Evolutionary conservation across 2,329 filamentous ascomycete genomes (phyloP).

Genomic region (Exophiala calicioides): DNA sequence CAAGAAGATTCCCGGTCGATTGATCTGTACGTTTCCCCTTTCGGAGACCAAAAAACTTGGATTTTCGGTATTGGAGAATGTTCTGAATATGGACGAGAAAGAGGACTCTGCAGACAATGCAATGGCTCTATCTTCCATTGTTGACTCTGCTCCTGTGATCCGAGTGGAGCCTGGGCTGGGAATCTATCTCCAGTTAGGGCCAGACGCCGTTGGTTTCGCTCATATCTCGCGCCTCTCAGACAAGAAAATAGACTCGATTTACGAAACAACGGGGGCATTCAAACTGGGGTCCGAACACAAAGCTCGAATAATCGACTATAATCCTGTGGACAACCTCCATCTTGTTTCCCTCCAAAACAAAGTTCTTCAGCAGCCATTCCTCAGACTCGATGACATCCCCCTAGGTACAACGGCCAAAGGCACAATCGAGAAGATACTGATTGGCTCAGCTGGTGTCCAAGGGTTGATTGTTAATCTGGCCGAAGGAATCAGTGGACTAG

Average conservation of each 20-base stretch:
- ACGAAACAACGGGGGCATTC: conserved; percentile 73
- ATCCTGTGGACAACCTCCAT: conserved; percentile 80
- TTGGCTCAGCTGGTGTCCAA: conserved; percentile 74
- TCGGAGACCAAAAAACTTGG: conserved; percentile 80
- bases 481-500: conserved; percentile 84
- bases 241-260: conserved; percentile 80
- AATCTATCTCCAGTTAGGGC: conserved; percentile 72
- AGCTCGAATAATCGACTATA: conserved; percentile 83
- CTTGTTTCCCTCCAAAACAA: conserved; percentile 80
- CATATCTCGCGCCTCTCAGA: conserved; percentile 94
- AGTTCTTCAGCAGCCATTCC: conserved; percentile 81
- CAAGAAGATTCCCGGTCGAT: conserved; percentile 78
- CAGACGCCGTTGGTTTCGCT: conserved; percentile 76
- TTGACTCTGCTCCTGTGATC: conserved; percentile 75
- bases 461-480: conserved; percentile 81
- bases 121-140: conserved; percentile 68
- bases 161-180: conserved; percentile 80
- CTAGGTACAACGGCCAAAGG: conserved; percentile 79
- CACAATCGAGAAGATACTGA: conserved; percentile 78
- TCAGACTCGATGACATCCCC: conserved; percentile 87
- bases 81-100: conserved; percentile 61
- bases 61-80: conserved; percentile 83
- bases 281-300: conserved; percentile 76
- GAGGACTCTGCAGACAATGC: conserved; percentile 43
- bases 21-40: conserved; percentile 83